These are phyloP conservation scores for Alternaria sp. DNA, from an alignment of 2,329 filamentous ascomycete species.

Conservation along the genomic window DNA sequence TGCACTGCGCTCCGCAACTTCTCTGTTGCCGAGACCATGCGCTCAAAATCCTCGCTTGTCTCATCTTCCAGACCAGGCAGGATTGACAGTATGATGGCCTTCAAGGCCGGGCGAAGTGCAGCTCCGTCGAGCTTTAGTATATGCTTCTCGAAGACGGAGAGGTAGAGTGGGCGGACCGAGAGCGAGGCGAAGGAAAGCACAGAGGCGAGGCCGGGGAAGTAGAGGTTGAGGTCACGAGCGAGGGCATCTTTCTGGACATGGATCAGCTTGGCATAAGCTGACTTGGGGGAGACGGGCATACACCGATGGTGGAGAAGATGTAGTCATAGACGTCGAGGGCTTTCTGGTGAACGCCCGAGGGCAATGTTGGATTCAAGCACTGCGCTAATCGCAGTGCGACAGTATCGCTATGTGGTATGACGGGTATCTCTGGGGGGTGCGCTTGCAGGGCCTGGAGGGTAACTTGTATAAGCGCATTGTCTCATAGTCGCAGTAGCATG, in stretches of 20 bases:
- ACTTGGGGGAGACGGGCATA: constrained; percentile 41
- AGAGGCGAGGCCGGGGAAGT: constrained; percentile 86
- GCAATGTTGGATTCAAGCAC: constrained; percentile 90
- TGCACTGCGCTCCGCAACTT: constrained; percentile 74
- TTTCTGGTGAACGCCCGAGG: constrained; percentile 97
- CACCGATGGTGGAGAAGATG: constrained; percentile 85
- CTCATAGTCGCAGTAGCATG: constrained; percentile 14
- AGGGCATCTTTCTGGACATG: constrained; percentile 68
- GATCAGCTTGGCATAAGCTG: constrained; percentile 30
- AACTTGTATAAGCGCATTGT: constrained; percentile 31
- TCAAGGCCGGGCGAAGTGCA: constrained; percentile 83
- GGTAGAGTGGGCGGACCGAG: constrained; percentile 83
- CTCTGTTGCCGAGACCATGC: constrained; percentile 79
- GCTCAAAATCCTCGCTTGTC: constrained; percentile 95
- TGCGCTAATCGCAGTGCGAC: constrained; percentile 93
- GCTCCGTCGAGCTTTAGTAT: constrained; percentile 74
- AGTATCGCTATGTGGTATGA: constrained; percentile 80
- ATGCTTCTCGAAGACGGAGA: constrained; percentile 82
- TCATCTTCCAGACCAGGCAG: constrained; percentile 94
- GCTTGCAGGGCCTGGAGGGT: constrained; percentile 78
- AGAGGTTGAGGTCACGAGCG: constrained; percentile 81
- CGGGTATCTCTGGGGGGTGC: constrained; percentile 72
- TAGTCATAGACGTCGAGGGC: constrained; percentile 91
- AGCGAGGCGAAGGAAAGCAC: constrained; percentile 95
- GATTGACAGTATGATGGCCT: constrained; percentile 86